Percentiles rank a stretch among this genome's conserved stretches.
phyloP scores from a whole-genome alignment of 768 basidiomycete genomes.

The Podaxis sp. region DNA sequence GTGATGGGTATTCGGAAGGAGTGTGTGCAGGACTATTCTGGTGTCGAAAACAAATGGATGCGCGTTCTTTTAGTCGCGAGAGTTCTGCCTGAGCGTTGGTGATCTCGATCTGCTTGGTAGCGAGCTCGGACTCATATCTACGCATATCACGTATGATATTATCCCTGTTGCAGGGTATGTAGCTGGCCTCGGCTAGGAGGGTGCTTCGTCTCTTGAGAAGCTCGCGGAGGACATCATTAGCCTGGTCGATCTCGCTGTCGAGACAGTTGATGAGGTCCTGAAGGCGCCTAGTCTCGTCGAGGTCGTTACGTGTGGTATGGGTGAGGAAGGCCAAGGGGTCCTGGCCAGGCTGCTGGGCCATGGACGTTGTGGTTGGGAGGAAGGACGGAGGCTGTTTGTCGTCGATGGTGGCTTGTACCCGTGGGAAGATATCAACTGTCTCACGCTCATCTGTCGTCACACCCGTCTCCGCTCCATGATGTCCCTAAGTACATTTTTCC shows the following conservation, averaged over 20 bases:
- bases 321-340: not conserved
- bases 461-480: conserved; percentile 13
- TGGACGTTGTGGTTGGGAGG: conserved; percentile 5
- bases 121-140: conserved; percentile 8
- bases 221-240: conserved; percentile 13
- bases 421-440: conserved; percentile 10
- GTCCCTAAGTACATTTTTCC: not conserved
- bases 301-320: conserved; percentile 2
- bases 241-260: conserved; percentile 17
- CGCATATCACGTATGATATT: conserved; percentile 8
- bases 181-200: conserved; percentile 13
- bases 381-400: conserved; percentile 1
- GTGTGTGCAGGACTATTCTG: not conserved
- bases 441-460: conserved; percentile 14
- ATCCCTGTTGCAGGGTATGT: conserved; percentile 12
- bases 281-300: conserved; percentile 8
- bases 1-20: not conserved
- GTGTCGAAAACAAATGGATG: not conserved
- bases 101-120: conserved; percentile 3
- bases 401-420: conserved; percentile 8
- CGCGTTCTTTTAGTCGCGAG: not conserved
- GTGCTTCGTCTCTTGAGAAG: conserved; percentile 15
- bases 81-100: conserved; percentile 9
- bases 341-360: conserved; percentile 13
- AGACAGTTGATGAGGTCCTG: conserved; percentile 16